Evolutionary conservation across 208 protist genomes (phyloP).

Genomic region (Trypanosoma conorhini): DNA sequence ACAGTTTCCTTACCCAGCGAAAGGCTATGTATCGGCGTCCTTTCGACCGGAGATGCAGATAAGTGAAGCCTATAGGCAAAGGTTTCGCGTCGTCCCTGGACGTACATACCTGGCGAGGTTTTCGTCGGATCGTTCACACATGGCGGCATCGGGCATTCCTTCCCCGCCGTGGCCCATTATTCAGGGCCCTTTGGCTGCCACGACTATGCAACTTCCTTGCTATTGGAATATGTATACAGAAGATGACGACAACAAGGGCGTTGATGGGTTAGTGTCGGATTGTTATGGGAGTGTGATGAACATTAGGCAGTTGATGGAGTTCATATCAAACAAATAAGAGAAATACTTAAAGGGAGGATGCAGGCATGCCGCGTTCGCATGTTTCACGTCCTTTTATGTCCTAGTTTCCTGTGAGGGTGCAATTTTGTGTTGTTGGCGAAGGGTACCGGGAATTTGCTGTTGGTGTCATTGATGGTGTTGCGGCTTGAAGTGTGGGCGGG

Average conservation of each 20-base stretch:
- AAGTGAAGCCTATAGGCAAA: constrained; percentile 4
- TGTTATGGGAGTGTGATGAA: constrained; percentile 9
- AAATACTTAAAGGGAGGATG: neutral
- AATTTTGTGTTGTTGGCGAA: neutral
- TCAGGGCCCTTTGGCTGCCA: constrained; percentile 1
- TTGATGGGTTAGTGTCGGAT: neutral
- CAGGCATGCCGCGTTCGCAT: neutral
- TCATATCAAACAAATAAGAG: constrained; percentile 3
- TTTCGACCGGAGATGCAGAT: constrained; percentile 18
- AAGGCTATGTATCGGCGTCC: constrained; percentile 16
- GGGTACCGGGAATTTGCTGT: neutral
- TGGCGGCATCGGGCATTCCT: constrained; percentile 8
- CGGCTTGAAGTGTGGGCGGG: neutral
- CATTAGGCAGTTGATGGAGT: neutral
- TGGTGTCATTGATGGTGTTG: neutral
- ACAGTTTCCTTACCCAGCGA: constrained; percentile 15
- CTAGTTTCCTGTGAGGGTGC: neutral
- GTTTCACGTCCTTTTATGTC: neutral
- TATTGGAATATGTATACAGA: constrained; percentile 12
- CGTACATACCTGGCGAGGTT: constrained; percentile 20
- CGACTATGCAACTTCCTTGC: constrained; percentile 13
- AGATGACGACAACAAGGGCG: neutral
- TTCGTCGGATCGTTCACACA: constrained; percentile 31
- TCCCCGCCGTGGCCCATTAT: constrained; percentile 26
- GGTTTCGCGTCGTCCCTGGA: constrained; percentile 26